These are phyloP conservation scores for Seiridium cupressi DNA, from an alignment of 2,329 filamentous ascomycete genomes.

Conservation along the genomic window DNA sequence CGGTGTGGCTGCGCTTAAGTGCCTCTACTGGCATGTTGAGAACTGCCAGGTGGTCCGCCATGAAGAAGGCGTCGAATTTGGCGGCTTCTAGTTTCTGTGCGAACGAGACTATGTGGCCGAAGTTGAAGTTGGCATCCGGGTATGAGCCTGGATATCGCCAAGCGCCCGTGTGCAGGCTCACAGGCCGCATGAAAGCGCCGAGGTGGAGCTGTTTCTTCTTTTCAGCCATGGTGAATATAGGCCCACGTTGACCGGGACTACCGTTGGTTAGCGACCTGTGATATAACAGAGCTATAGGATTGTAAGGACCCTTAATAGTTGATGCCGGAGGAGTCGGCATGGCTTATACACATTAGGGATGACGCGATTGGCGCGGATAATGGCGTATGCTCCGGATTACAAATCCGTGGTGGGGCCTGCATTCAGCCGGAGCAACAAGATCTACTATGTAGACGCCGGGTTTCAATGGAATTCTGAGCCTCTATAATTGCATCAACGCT, in stretches of 20 bases:
- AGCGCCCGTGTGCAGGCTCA: slow-evolving; percentile 53
- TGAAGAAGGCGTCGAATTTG: slow-evolving; percentile 57
- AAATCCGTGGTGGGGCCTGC: neutral
- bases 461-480: no score
- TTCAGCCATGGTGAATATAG: slow-evolving; percentile 16
- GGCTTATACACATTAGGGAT: slow-evolving; percentile 5
- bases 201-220: slow-evolving; percentile 44
- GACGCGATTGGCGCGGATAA: slow-evolving; percentile 20
- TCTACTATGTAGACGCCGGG: no score
- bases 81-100: slow-evolving; percentile 52
- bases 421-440: no score
- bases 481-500: no score
- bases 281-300: no score
- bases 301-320: neutral
- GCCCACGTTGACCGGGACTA: neutral
- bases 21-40: slow-evolving; percentile 57
- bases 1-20: slow-evolving; percentile 55
- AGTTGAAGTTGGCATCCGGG: slow-evolving; percentile 57
- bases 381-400: slow-evolving; percentile 14
- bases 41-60: slow-evolving; percentile 54
- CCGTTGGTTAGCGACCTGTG: no score
- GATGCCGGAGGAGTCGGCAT: neutral
- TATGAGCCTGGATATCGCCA: slow-evolving; percentile 56
- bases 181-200: slow-evolving; percentile 59
- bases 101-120: slow-evolving; percentile 50